Evolutionary conservation across 306 rosid species (phyloP), one percentile per base, ranked within the genome.

Genomic region (Quercus wislizeni): DNA sequence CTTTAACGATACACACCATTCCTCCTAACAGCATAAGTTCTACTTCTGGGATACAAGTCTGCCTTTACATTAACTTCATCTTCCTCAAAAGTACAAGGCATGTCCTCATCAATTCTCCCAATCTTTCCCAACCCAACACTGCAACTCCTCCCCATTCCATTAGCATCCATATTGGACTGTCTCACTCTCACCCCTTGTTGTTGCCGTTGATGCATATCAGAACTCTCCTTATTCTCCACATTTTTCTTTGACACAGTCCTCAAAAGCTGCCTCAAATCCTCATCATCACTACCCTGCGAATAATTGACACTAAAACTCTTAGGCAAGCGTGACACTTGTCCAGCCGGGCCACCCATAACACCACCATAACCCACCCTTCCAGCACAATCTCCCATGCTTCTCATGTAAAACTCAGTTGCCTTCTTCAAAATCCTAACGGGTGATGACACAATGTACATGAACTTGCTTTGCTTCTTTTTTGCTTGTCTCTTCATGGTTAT

Each of bases 51-150:
- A 76, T 76, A 73, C 13, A 86, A 27, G 77, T 61, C 84, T 3
- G 74, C 41, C 49, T 63, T 76, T 15, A 73, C 65, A 65, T 67
- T 14, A 33, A 58, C 55, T 5, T 62, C 63, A 38, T 88, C 85
- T 68, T 88, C 86, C 75, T 79, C 74, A 84, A 86, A 90, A 62
- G 20, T 74, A 81, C 89, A 86, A 71, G 87, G 85, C 58, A 46
- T 85, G 23, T 90, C 91, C 70, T 86, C 94, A 27, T 90, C 94
- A 72, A 90, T 88, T 72, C 80, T 83, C 52, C 63, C 84, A 81
- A 85, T 87, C 52, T 83, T 87, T 58, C 81, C 81, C 82, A 86
- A 31, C 65, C 80, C 85, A 59, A 77, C 83, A 62, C 83, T 75
- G 25, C 71, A 85, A 18, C 78, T 80, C 82, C 79, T 82, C 73